phyloP scores from a whole-genome alignment of 306 rosid genomes.

The Casuarina cunninghamiana region DNA sequence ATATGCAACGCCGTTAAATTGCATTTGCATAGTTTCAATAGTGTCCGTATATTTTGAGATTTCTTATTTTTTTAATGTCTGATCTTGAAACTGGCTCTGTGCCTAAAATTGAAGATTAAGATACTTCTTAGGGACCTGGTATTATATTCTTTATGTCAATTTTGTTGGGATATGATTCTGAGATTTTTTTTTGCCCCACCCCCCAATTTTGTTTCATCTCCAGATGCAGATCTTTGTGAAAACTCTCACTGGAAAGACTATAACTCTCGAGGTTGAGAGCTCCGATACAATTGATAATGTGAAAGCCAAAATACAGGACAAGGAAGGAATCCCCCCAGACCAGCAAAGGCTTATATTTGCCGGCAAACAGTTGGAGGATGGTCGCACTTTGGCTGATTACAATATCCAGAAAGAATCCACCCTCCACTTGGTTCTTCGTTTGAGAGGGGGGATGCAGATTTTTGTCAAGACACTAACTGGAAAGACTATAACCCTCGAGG shows the following conservation, averaged over 20 bases:
- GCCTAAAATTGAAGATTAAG: not conserved
- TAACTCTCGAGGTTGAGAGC: slow-evolving; percentile 4
- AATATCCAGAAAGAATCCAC: slow-evolving; percentile 3
- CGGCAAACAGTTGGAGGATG: not conserved
- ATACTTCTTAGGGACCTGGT: not conserved
- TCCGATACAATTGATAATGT: not conserved
- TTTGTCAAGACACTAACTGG: not conserved
- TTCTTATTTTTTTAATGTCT: not conserved
- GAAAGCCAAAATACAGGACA: not conserved
- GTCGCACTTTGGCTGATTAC: not conserved
- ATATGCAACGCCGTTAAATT: not conserved
- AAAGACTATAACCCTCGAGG: not conserved
- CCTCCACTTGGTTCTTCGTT: slow-evolving; percentile 6
- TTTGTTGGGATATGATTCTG: not conserved
- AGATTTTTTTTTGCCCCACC: not conserved
- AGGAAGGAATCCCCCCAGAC: slow-evolving; percentile 5
- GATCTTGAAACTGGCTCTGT: too few species aligned
- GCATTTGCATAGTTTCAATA: not conserved
- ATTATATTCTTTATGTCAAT: not conserved
- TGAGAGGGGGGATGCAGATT: slow-evolving; percentile 5
- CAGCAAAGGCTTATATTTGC: slow-evolving; percentile 2
- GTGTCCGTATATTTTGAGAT: not conserved
- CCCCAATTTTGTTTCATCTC: not conserved
- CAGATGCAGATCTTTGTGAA: slow-evolving; percentile 6
- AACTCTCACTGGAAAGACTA: slow-evolving; percentile 1